Conservation (phyloP, 768 basidiomycete species). For the Russula sp. region DNA sequence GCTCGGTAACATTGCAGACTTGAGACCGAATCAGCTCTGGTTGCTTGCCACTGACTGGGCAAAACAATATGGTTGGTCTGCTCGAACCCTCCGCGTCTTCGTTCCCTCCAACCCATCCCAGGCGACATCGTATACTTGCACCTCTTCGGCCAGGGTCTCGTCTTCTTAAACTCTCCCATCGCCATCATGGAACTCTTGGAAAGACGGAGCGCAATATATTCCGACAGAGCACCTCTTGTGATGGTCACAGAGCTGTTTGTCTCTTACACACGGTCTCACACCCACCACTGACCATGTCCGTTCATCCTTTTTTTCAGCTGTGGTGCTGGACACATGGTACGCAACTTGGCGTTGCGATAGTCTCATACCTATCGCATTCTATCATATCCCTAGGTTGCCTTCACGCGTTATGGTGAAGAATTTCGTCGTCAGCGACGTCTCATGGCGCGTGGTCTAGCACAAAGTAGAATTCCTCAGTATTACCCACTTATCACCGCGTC, state of each 20-base stretch:
- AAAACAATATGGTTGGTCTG: constrained; percentile 48
- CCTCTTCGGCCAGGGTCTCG: constrained; percentile 55
- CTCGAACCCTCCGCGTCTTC: not conserved
- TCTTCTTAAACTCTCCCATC: constrained; percentile 58
- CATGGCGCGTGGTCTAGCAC: constrained; percentile 19
- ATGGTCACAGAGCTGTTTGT: constrained; percentile 69
- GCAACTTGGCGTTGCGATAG: not conserved
- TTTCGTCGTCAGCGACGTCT: constrained; percentile 20
- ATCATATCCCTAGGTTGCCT: constrained; percentile 12
- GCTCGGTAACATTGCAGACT: constrained; percentile 55
- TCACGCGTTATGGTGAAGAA: constrained; percentile 19
- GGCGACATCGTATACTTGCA: constrained; percentile 62
- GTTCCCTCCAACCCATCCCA: constrained; percentile 23
- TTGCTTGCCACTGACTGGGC: constrained; percentile 55
- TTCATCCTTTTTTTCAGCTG: not conserved
- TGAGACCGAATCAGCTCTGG: constrained; percentile 59
- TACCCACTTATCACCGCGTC: constrained; percentile 18
- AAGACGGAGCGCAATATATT: constrained; percentile 61
- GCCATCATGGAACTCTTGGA: constrained; percentile 60
- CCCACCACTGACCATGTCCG: not conserved
- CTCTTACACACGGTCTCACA: not conserved
- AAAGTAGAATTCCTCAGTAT: constrained; percentile 10
- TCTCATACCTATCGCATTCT: not conserved
- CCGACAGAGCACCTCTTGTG: constrained; percentile 61
- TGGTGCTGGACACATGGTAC: constrained; percentile 21